phyloP scores from a whole-genome alignment of 192 early-diverging fungal genomes.

The Backusella morwellensis region DNA sequence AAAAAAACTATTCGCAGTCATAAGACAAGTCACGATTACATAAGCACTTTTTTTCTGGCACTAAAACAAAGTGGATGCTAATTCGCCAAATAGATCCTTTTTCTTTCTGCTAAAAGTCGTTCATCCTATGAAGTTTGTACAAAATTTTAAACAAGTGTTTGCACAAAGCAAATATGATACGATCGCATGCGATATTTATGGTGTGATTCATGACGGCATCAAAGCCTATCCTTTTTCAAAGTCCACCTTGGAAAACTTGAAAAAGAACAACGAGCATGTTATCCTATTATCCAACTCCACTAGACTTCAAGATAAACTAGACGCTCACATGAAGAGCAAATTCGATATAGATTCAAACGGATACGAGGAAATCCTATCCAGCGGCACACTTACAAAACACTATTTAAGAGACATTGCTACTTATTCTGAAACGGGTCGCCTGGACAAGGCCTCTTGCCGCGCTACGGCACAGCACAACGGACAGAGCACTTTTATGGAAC shows the following conservation, averaged over 20 bases:
- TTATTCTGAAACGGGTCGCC: not conserved
- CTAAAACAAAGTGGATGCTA: not conserved
- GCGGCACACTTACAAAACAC: conserved; percentile 20
- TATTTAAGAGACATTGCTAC: conserved; percentile 17
- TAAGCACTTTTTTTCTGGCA: not conserved
- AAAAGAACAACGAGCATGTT: not conserved
- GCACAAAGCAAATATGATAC: conserved; percentile 13
- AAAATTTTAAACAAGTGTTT: conserved; percentile 6
- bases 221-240: conserved; percentile 23
- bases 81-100: not conserved
- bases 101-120: not conserved
- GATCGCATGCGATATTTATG: conserved; percentile 33
- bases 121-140: conserved; percentile 15
- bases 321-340: not conserved
- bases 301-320: conserved; percentile 9
- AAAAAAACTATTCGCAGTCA: not conserved
- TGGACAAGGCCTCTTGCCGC: conserved; percentile 4
- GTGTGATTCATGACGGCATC: conserved; percentile 31
- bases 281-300: conserved; percentile 33
- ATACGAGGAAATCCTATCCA: conserved; percentile 28
- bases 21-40: not conserved
- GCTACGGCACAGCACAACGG: conserved; percentile 6
- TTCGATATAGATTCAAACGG: conserved; percentile 8
- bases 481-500: not conserved
- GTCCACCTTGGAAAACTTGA: not conserved